Evolutionary conservation across 768 basidiomycete genomes (phyloP).

Genomic region (Roridomyces roridus): DNA sequence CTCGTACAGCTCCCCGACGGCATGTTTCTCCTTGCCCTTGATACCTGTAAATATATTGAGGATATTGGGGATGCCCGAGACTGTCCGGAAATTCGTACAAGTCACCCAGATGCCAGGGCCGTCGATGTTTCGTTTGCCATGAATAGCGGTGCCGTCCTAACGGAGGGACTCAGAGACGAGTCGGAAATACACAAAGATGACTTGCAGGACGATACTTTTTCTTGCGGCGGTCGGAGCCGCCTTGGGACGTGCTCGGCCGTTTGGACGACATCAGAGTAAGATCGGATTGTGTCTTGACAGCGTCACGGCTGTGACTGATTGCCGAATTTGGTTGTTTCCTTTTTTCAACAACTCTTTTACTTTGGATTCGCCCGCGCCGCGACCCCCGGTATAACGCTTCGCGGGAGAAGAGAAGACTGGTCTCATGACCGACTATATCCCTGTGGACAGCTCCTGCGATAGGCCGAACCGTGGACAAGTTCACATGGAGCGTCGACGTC

Average conservation of each 20-base stretch:
- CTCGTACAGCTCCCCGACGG: slow-evolving; percentile 78
- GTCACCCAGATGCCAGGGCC: slow-evolving; percentile 89
- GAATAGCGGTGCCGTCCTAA: slow-evolving; percentile 33
- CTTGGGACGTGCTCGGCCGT: slow-evolving; percentile 20
- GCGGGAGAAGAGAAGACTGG: no score
- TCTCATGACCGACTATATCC: no score
- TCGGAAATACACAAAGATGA: background rate
- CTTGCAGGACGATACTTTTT: slow-evolving; percentile 25
- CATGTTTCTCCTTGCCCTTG: slow-evolving; percentile 83
- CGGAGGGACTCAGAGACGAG: background rate
- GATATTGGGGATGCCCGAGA: background rate
- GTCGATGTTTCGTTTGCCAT: slow-evolving; percentile 69
- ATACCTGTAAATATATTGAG: slow-evolving; percentile 46
- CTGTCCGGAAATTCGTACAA: slow-evolving; percentile 46
- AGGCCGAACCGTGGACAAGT: no score
- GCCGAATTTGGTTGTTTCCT: no score
- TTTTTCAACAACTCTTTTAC: no score
- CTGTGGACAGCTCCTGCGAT: no score
- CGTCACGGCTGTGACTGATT: no score
- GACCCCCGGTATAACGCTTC: no score
- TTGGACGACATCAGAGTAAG: slow-evolving; percentile 19
- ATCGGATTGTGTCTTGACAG: slow-evolving; percentile 2
- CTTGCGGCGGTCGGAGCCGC: slow-evolving; percentile 22
- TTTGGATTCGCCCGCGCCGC: no score
- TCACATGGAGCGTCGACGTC: no score